These are phyloP conservation scores for Aspergillus funiculosus DNA, from an alignment of 495 filamentous ascomycete genomes.

Conservation along the genomic window DNA sequence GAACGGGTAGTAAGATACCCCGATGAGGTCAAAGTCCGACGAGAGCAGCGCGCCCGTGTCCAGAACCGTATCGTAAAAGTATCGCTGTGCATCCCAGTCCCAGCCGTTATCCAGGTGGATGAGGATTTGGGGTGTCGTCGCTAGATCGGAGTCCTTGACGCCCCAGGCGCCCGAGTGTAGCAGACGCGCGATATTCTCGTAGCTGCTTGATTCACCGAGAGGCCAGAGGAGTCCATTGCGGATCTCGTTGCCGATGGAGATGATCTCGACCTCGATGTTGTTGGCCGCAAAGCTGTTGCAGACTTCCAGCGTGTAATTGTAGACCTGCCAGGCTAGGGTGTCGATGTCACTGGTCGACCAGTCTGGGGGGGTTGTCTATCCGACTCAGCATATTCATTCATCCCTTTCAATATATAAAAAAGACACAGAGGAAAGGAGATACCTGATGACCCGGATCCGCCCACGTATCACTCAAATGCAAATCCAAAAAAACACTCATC, in stretches of 20 bases:
- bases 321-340: conserved; percentile 54
- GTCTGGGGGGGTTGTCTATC: conserved; percentile 48
- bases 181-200: conserved; percentile 53
- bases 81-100: conserved; percentile 58
- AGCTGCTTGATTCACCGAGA: conserved; percentile 47
- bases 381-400: neutral
- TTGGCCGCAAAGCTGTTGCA: conserved; percentile 53
- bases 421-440: conserved; percentile 1
- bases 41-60: conserved; percentile 44
- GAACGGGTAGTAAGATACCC: conserved; percentile 68
- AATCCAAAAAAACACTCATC: conserved; percentile 59
- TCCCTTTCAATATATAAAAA: neutral
- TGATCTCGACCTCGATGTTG: conserved; percentile 50
- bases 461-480: conserved; percentile 69
- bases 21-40: conserved; percentile 62
- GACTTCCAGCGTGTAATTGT: conserved; percentile 59
- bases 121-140: conserved; percentile 55
- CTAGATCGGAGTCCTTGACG: conserved; percentile 54
- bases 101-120: conserved; percentile 68
- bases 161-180: conserved; percentile 58
- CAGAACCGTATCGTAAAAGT: conserved; percentile 55
- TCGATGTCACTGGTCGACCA: conserved; percentile 55
- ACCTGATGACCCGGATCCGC: conserved; percentile 44
- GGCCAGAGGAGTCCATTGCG: conserved; percentile 59
- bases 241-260: conserved; percentile 70